A percentile compares a stretch with the other conserved stretches of the same genome.
These are phyloP conservation scores for Vigna reflexopilosa DNA, from an alignment of 306 rosid species.

Conservation along the genomic window DNA sequence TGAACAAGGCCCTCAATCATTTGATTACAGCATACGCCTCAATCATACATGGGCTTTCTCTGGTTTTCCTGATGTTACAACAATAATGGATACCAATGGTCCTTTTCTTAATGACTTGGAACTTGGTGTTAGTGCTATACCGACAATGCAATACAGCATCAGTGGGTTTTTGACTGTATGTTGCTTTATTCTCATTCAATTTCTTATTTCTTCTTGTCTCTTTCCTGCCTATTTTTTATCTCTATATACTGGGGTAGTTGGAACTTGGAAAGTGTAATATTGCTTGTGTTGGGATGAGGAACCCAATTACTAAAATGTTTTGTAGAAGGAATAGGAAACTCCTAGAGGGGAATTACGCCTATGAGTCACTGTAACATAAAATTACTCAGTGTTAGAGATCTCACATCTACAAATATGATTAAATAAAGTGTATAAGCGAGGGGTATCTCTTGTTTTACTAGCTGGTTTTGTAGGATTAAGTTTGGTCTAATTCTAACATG, in stretches of 20 bases:
- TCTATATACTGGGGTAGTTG: not conserved
- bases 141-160: constrained; percentile 94
- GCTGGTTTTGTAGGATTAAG: too few relatives aligned
- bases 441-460: too few relatives aligned
- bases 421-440: too few relatives aligned
- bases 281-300: not conserved
- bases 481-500: too few relatives aligned
- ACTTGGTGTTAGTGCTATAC: constrained; percentile 71
- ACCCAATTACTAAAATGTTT: not conserved
- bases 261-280: not conserved
- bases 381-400: not conserved
- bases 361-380: not conserved
- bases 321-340: not conserved
- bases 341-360: not conserved
- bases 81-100: constrained; percentile 96
- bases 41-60: constrained; percentile 99
- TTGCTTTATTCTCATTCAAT: constrained; percentile 42
- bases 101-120: constrained; percentile 92
- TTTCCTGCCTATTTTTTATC: not conserved
- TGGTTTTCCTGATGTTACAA: constrained; percentile 89
- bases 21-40: constrained; percentile 95
- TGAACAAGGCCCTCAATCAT: constrained; percentile 81
- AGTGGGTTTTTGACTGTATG: constrained; percentile 97
- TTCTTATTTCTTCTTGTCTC: constrained; percentile 26
- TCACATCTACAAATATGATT: too few relatives aligned